Evolutionary conservation across 2,329 filamentous ascomycete species (phyloP), one percentile per base, ranked within the genome.

Genomic region (Furcasterigmium sp.): DNA sequence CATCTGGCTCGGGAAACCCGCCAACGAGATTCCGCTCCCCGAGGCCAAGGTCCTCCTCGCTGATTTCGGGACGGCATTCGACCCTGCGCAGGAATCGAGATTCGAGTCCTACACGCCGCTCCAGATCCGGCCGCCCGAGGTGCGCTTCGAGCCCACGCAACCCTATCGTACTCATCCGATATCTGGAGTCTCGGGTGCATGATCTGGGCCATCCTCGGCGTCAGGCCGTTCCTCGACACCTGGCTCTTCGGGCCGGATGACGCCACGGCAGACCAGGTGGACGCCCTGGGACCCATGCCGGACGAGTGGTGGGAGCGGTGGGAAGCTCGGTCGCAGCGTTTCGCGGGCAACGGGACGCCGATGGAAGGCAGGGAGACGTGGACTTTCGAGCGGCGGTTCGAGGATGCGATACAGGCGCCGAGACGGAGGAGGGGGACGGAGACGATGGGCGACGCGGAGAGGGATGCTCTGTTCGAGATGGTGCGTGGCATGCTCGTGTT

Each of bases 141-240:
- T 51, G 21, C 51, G 52, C 11, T 68, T 69, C 42, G 59, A 65
- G 25, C 55, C 59, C 21, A 46, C 44, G 56, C 34, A 14, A 55
- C 64, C 13, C 54, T 68, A 7, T 57, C 58, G 2, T 62, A 60
- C 30, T 19, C 54, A 18, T 60, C 62, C 2, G 64, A 69, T 30
- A 64, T 67, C 14, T 69, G 63, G 65, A 63, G 58, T n/a, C 57
- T 69, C 4, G 58, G 55, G 1, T 68, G 60, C 42, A 42, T 56
- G 0, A 63, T 68, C 21, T 69, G 58, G 52, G 47, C 46, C 26
- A 54, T 69, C 11, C 50, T 70, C 10, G 58, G 51, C 6, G 50
- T 56, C n/a, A 48, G 49, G 32, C 43, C 56, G 15, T 47, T 63
- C 25, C 58, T 63, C 29, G 56, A 44, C n/a, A 30, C 23, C 13